These are phyloP conservation scores for Candida schatavii DNA, from an alignment of 805 yeast species.

Conservation along the genomic window DNA sequence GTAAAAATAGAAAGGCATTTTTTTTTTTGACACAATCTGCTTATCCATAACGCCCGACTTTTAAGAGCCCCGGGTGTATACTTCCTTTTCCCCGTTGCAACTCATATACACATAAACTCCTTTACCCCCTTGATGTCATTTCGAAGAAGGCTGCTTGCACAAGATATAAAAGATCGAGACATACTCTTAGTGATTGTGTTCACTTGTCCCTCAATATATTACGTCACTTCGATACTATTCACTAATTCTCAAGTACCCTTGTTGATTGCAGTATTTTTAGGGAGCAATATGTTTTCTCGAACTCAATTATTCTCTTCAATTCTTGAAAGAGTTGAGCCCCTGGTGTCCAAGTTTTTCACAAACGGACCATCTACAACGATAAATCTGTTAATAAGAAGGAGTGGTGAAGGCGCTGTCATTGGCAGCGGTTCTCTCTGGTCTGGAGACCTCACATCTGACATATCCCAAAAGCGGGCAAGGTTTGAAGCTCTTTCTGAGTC, in stretches of 20 bases:
- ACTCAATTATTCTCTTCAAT: conserved; percentile 19
- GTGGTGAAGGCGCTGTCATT: neutral
- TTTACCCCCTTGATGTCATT: neutral
- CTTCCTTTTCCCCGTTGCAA: no score
- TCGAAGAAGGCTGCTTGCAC: neutral
- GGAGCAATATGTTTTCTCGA: conserved; percentile 32
- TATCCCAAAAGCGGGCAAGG: neutral
- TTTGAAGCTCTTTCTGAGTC: conserved; percentile 17
- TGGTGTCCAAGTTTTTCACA: neutral
- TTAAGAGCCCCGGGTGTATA: no score
- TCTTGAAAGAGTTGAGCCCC: conserved; percentile 7
- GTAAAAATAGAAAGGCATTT: no score
- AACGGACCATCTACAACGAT: neutral
- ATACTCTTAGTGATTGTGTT: conserved; percentile 15
- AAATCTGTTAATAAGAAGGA: neutral
- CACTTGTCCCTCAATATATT: conserved; percentile 18
- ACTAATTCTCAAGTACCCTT: conserved; percentile 25
- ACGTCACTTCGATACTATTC: conserved; percentile 15
- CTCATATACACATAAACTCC: no score
- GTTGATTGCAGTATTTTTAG: conserved; percentile 27
- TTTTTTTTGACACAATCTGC: no score
- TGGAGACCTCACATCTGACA: conserved; percentile 6
- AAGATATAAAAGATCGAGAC: conserved; percentile 14
- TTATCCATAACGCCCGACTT: no score
- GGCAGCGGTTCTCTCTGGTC: conserved; percentile 1